Base-by-base conservation (phyloP, 345 rosid species). In the Hypericum perforatum region DNA sequence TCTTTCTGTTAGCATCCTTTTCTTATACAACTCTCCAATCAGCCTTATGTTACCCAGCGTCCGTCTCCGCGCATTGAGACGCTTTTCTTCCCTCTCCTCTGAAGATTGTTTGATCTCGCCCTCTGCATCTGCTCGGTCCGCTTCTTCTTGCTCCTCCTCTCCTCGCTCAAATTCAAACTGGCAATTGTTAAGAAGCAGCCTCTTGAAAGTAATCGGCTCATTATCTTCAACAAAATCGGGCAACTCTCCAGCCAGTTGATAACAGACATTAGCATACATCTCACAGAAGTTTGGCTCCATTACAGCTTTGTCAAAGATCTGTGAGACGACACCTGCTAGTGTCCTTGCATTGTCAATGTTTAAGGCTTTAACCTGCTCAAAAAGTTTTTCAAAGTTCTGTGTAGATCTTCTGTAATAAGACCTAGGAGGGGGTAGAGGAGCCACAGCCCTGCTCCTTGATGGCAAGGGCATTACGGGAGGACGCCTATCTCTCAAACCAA, bases 111-210 rank as follows among this genome's bases (percentile, higher is more conserved):
- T 82, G 54, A 64, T 56, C 65, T 74, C 89, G 16, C 98, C 97
- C 57, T 85, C 97, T 64, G 81, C 89, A 38, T 84, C 86, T 45
- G 49, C 81, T 79, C 84, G 80, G 69, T 88, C 67, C 39, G 95
- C 98, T 81, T 87, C 95, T 76, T 91, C 90, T 64, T 89, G 89
- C 59, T 94, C 97, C 57, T 78, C 75, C 65, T 80, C 91, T 43
- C 94, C 97, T 59, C 91, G 80, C 72, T 92, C 99, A 71, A 92
- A 92, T 63, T 89, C 99, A 67, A 80, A 94, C 76, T 92, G 95
- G 58, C 99, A 94, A 76, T 94, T 86, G 54, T 86, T 86, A 60
- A 94, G 71, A 50, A 94, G 94, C 69, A 85, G 53, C 65, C 97
- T 82, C 73, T 70, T 89, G 65, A 89, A 94, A 63, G 89, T 89